Evolutionary conservation across 768 basidiomycete species (phyloP), one percentile per base, ranked within the genome.

Genomic region (Multifurca ochricompacta): DNA sequence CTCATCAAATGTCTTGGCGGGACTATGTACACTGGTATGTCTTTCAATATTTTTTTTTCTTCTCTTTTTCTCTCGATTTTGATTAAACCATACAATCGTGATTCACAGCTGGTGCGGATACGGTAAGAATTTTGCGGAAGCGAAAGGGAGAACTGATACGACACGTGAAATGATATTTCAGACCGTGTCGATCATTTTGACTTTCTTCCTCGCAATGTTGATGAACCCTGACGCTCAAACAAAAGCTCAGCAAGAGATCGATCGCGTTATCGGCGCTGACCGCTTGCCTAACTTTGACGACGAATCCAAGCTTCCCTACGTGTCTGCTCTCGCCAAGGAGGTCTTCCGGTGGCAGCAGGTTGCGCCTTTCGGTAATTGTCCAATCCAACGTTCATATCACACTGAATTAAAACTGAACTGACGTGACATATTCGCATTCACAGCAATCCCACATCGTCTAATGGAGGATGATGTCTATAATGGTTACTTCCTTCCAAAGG

Each of bases 261-360:
- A 68, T 40, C 40, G 44, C 5, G 60, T 67, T 2, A 37, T 67
- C 3, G 65, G 65, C 16, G 47, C 18, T 4, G 58, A 64, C 16
- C 61, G 66, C 16, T 45, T 69, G 4, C 69, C 69, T 1, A 61
- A 53, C 1, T 54, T 62, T 25, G 57, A 59, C 4, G 68, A 68
- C 42, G 54, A 57, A 23, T 9, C 49, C 5, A 54, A 53, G 7
- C 60, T 65, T 16, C 64, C 64, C 6, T 67, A 62, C 42, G 34
- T 66, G 28, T 43, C 51, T 2, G 65, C 61, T 16, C 42, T 68
- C 0, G 16, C 61, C 23, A 60, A 53, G 47, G 65, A 66, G 48
- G 55, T 62, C 23, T 57, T 66, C 32, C 46, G 67, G 4, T 67
- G 64, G 66, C 50, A 63, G 27, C 55, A 55, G 23, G 64, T 57